These are phyloP conservation scores for Fragaria vesca DNA, from an alignment of 306 rosid species.

Conservation along the genomic window DNA sequence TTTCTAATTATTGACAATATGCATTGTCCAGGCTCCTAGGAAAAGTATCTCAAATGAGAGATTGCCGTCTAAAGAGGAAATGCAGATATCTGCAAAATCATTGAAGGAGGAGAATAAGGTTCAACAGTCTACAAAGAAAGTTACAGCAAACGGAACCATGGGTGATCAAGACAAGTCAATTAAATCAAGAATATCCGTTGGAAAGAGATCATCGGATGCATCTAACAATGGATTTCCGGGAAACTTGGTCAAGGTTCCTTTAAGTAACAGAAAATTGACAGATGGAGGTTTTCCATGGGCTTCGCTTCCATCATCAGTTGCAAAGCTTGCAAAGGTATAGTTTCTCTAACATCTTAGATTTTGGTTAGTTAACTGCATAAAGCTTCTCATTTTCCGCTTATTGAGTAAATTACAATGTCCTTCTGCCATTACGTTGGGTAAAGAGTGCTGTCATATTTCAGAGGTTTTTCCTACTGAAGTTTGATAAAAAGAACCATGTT, in stretches of 20 bases:
- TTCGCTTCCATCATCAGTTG: constrained; percentile 79
- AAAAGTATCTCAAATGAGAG: constrained; percentile 74
- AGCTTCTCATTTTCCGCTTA: not conserved
- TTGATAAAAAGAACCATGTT: not conserved
- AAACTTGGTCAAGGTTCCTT: constrained; percentile 71
- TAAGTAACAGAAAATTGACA: constrained; percentile 57
- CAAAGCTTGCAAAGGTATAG: constrained; percentile 92
- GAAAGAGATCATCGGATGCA: constrained; percentile 67
- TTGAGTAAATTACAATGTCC: not conserved
- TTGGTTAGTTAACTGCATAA: constrained; percentile 13
- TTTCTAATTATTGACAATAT: constrained; percentile 19
- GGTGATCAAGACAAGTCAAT: constrained; percentile 56
- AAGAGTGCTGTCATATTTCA: not conserved
- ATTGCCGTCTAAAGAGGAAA: constrained; percentile 61
- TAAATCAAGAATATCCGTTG: constrained; percentile 49
- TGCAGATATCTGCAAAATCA: constrained; percentile 40
- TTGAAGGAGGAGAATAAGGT: constrained; percentile 62
- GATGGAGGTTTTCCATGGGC: constrained; percentile 80
- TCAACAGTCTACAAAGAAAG: constrained; percentile 56
- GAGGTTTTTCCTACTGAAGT: constrained; percentile 13
- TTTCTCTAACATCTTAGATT: constrained; percentile 10
- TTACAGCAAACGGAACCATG: constrained; percentile 45
- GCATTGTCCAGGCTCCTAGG: constrained; percentile 67
- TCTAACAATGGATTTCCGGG: constrained; percentile 56
- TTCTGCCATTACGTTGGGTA: constrained; percentile 16